These are phyloP conservation scores for Pseudocercospora cruenta DNA, from an alignment of 2,329 filamentous ascomycete genomes.

Conservation along the genomic window DNA sequence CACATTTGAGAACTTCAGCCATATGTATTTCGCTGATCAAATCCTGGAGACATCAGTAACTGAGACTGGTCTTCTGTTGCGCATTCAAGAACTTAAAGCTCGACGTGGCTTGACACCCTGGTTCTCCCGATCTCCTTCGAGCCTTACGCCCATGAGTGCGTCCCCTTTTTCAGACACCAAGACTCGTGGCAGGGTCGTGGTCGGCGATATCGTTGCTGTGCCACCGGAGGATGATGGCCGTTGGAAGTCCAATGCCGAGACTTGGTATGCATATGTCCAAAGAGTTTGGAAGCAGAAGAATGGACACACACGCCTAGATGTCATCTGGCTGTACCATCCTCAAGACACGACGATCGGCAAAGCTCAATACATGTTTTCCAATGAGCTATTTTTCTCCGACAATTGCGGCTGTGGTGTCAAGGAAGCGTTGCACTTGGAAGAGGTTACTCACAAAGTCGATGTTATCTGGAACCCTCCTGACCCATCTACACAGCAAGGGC, in stretches of 20 bases:
- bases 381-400: slow-evolving; percentile 77
- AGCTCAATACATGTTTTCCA: slow-evolving; percentile 68
- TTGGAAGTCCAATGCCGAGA: slow-evolving; percentile 59
- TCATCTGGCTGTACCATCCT: slow-evolving; percentile 75
- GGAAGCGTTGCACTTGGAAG: slow-evolving; percentile 54
- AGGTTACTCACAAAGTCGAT: slow-evolving; percentile 61
- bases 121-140: background rate
- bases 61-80: slow-evolving; percentile 29
- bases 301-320: slow-evolving; percentile 56
- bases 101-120: slow-evolving; percentile 34
- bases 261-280: slow-evolving; percentile 74
- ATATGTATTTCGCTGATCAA: slow-evolving; percentile 62
- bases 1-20: slow-evolving; percentile 64
- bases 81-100: slow-evolving; percentile 24
- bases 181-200: slow-evolving; percentile 33
- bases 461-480: slow-evolving; percentile 62
- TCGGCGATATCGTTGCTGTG: slow-evolving; percentile 57
- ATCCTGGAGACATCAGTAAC: slow-evolving; percentile 45
- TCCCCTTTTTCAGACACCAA: background rate
- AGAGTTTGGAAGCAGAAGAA: slow-evolving; percentile 46
- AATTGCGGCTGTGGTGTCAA: slow-evolving; percentile 68
- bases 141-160: slow-evolving; percentile 3
- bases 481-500: slow-evolving; percentile 52
- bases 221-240: slow-evolving; percentile 52
- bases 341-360: slow-evolving; percentile 70